A percentile compares a stretch with the other conserved stretches of the same genome.
These are phyloP conservation scores for Synchytrium microbalum DNA, from an alignment of 371 early-diverging fungal genomes.

Conservation along the genomic window DNA sequence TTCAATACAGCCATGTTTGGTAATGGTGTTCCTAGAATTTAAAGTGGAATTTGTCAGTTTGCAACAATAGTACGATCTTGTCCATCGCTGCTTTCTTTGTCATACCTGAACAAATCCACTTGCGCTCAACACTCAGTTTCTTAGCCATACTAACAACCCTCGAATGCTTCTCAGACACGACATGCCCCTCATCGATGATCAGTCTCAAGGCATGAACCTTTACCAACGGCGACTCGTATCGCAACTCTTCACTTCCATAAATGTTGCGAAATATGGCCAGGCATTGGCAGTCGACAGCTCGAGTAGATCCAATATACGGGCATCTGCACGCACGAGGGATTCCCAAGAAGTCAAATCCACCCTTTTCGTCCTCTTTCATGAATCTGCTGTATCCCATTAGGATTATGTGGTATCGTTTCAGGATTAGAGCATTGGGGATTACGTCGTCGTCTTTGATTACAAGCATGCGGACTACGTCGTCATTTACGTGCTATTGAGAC, in stretches of 20 bases:
- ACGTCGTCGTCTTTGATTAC: not conserved
- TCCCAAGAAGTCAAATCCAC: conserved; percentile 12
- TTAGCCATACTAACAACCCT: conserved; percentile 39
- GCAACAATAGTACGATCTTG: not conserved
- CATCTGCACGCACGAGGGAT: conserved; percentile 30
- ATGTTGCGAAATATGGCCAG: not conserved
- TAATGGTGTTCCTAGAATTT: conserved; percentile 31
- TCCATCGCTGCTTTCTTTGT: too few relatives aligned
- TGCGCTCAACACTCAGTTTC: conserved; percentile 51
- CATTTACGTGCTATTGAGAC: not conserved
- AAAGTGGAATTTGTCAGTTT: not conserved
- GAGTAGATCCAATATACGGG: conserved; percentile 28
- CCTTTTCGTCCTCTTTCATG: conserved; percentile 1
- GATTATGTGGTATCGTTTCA: not conserved
- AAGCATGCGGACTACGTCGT: not conserved
- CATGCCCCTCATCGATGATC: conserved; percentile 69
- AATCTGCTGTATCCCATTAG: not conserved
- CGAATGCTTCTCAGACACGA: conserved; percentile 35
- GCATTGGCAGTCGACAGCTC: conserved; percentile 17
- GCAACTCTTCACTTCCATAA: conserved; percentile 12
- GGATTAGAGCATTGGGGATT: not conserved
- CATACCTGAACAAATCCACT: conserved; percentile 70
- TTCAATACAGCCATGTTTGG: conserved; percentile 14
- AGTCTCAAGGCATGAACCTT: conserved; percentile 65
- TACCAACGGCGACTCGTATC: conserved; percentile 52